These are phyloP conservation scores for Fragaria iinumae DNA, from an alignment of 306 rosid species.

Conservation along the genomic window DNA sequence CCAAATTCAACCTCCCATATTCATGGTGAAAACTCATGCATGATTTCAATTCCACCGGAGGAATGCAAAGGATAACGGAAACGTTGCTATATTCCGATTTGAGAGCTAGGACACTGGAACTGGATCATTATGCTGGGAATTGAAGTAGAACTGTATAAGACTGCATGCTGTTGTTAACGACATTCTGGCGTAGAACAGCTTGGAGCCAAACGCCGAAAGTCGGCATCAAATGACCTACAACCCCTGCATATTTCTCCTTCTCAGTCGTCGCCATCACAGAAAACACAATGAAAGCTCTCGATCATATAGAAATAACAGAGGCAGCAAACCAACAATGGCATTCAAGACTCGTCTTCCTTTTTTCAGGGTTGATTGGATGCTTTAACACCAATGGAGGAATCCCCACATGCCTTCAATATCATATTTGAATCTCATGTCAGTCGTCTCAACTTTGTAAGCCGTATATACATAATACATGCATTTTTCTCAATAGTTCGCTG, in stretches of 20 bases:
- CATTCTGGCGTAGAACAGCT: neutral
- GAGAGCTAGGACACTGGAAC: neutral
- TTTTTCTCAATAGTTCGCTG: neutral
- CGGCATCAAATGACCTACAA: constrained; percentile 12
- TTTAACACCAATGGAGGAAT: neutral
- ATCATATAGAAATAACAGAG: constrained; percentile 1
- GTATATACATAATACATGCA: neutral
- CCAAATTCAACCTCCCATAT: neutral
- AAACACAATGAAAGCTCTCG: neutral
- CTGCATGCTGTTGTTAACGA: neutral
- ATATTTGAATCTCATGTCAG: neutral
- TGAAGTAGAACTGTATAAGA: neutral
- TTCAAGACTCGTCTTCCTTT: constrained; percentile 2
- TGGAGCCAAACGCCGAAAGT: neutral
- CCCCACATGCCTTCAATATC: constrained; percentile 5
- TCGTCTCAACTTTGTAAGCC: neutral
- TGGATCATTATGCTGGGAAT: neutral
- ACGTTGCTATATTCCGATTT: neutral
- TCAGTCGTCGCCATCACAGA: constrained; percentile 8
- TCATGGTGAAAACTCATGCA: neutral
- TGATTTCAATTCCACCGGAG: neutral
- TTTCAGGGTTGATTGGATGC: neutral
- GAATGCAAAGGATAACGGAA: neutral
- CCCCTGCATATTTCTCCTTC: neutral
- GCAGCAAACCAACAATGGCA: neutral